Evolutionary conservation across 345 rosid genomes (phyloP), one percentile per base, ranked within the genome.

Genomic region (Heritiera littoralis): DNA sequence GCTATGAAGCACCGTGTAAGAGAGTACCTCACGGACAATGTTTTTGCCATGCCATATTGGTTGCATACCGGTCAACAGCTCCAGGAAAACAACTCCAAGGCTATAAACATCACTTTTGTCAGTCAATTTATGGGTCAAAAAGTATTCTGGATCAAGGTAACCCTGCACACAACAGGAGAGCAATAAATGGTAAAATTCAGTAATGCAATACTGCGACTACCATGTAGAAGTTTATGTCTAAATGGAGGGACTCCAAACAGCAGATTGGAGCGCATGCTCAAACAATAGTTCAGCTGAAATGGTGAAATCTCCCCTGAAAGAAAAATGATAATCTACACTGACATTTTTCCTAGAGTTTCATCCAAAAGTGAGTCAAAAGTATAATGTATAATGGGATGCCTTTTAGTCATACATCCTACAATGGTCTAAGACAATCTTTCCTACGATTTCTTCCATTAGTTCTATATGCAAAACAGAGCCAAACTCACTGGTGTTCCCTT

Each of bases 71-170:
- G 98, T 95, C 87, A 89, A 85, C 65, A 93, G 89, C 93, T 92
- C 97, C 80, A 95, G 79, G 82, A 95, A 88, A 70, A 95, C 99
- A 35, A 95, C 90, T 73, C 98, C 99, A 14, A 95, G 93, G 84
- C 98, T 95, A 79, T 92, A 95, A 61, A 93, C 97, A 79, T 95
- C 98, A 81, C 98, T 93, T 82, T 95, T 95, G 81, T 95, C 98
- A 0, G 99, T 95, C 85, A 95, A 80, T 86, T 91, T 89, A 82
- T 84, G 95, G 2, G 99, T 95, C 87, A 93, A 79, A 83, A 95
- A 92, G 84, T 95, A 95, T 79, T 95, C 97, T n/a, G 97, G 98
- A 86, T 95, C 98, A 35, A 93, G 92, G 82, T 92, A 91, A 72
- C 99, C 98, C 98, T 93, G 89, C 85, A 81, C 20, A 20, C 20